Base-by-base conservation (phyloP, 352 stramenopile genomes). In the Globisporangium paddicum region DNA sequence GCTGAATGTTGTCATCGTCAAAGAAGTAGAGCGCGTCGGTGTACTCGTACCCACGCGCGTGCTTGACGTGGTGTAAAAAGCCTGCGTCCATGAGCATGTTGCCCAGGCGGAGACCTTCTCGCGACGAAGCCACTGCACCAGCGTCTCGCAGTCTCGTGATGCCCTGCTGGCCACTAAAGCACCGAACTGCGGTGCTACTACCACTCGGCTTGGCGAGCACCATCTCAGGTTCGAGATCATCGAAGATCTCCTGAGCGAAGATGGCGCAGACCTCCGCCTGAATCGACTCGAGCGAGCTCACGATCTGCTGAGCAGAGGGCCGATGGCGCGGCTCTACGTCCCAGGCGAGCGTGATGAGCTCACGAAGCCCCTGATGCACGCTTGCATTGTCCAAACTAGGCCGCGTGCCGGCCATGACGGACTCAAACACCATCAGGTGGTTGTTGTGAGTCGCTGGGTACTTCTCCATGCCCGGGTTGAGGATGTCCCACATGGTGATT, bases 401-500 rank as follows among this genome's bases (percentile, higher is more conserved):
- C 4, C 71, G 61, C 14, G 57, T 45, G 10, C 71, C 71, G 7
- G 55, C 66, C 16, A 72, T 50, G 18, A 79, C 71, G 9, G 51
- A 41, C 25, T 79, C 65, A 50, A 67, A 76, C 6, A 79, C 40
- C 30, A 58, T 47, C 23, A 73, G 19, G 19, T 54, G 61, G 38
- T 76, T 67, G 21, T 50, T 55, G 40, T 55, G 25, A 4, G 32
- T 25, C 5, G 28, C 11, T 13, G 58, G 59, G 44, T 64, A 79
- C 47, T 76, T 75, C 19, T 64, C 60, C 8, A 40, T 16, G 13
- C 65, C 61, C 1, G 67, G 67, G 45, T 79, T 49, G 1, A 75
- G 25, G 25, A 87, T 77, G 54, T 85, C 71, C 74, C 77, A 82
- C 58, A 87, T 66, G 21, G 74, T 82, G 37, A 83, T 71, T 26